Base-by-base conservation (phyloP, 176 grass and related monocot species). In the Typha latifolia region DNA sequence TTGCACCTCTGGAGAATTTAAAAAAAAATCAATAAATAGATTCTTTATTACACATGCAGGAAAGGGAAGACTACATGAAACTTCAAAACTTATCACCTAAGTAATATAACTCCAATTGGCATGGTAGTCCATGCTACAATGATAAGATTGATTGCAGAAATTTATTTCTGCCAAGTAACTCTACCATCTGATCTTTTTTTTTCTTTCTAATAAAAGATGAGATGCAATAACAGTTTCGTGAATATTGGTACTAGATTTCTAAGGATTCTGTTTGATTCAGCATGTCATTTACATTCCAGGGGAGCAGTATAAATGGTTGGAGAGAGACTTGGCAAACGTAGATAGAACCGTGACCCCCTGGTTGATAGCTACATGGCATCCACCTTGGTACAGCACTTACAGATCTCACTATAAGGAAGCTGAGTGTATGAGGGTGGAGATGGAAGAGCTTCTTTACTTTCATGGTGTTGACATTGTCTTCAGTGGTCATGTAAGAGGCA, bases 301-400 rank as follows among this genome's bases (percentile, higher is more conserved):
- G 13, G 67, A 87, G 79, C 93, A 96, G 84, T 86, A 96, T 77
- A 49, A 59, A 64, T 96, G 93, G 93, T 74, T 96, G 75, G 75
- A 66, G 4, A 68, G 67, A 13, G 93, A 96, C 72, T 77, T 96
- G 62, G 93, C 78, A 5, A 75, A 64, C 61, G 82, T 96, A 3
- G 82, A 96, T 77, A 80, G 93, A 21, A 66, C 27, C 43, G 18
- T 69, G 0, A 91, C 88, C 2, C 85, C 88, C 0, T 96, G 93
- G 93, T 51, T 96, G 10, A 43, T 96, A 9, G 85, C 79, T 62
- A 49, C 85, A 75, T 62, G 90, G 59, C 93, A 96, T 31, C 84
- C 85, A 5, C 88, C 93, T 0, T 96, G 93, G 93, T 96, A 96
- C 75, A 96, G 87, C 82, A 96, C 93, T 11, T 91, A 96, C 74